Base-by-base conservation (phyloP, 495 filamentous ascomycete species). In the Penicillium taxi region DNA sequence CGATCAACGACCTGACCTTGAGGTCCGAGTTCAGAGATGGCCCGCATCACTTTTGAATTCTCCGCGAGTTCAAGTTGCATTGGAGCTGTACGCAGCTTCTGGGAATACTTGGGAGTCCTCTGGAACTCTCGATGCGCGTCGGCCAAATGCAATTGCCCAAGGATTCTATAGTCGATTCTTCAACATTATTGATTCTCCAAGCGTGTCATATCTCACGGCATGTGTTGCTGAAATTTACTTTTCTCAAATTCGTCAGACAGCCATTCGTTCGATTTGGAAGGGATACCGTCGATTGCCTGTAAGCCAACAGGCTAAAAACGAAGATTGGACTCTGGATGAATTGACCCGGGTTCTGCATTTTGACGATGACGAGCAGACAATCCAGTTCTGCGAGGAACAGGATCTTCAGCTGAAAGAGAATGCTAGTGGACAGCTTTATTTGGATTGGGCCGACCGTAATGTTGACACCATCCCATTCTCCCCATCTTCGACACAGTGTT, bases 141-240 rank as follows among this genome's bases (percentile, higher is more conserved):
- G 73, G 35, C 64, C 64, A 12, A 75, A 74, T 50, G 53, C 63
- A 26, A 63, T 78, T 41, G 69, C 79, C 2, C 76, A 82, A 35
- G 73, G 77, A 2, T 80, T 80, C 32, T 82, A 75, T 48, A 51
- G 68, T 13, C 73, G 78, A 17, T 91, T 91, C 53, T 96, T 93
- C 62, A 67, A 66, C 2, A 67, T 91, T 24, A 64, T 96, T 26
- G 70, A 77, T 35, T 80, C 81, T 7, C 71, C 72, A 2, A 59
- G 69, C 33, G 76, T 88, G 2, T 86, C 90, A 0, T 96, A 95
- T 58, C 73, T 89, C 13, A 90, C 93, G 82, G 90, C 84, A 5
- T 96, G 90, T 55, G 81, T 95, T 25, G 88, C 89, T 2, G 89
- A 96, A 53, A 80, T 89, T 11, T 84, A 88, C 45, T 96, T 96